These are phyloP conservation scores for Microbotryum saponariae DNA, from an alignment of 1,284 basidiomycete genomes.

Conservation along the genomic window DNA sequence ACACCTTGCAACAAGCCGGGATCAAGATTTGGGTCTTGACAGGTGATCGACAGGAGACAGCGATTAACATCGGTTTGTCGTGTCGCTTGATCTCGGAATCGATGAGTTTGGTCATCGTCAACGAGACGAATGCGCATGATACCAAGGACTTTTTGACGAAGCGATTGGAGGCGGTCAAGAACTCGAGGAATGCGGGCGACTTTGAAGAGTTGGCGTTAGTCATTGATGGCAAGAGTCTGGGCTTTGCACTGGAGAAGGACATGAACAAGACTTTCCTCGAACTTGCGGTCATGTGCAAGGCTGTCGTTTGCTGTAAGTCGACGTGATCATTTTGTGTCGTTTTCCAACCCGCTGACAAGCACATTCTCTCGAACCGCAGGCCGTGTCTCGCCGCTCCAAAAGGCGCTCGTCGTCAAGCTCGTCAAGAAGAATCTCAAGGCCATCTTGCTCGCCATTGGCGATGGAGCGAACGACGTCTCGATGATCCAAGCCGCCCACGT, in stretches of 20 bases:
- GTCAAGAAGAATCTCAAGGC: constrained; percentile 93
- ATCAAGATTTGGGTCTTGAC: constrained; percentile 99
- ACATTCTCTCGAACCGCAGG: constrained; percentile 46
- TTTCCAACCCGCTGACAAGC: background rate
- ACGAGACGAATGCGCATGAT: constrained; percentile 75
- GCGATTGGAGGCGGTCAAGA: constrained; percentile 83
- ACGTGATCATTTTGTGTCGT: background rate
- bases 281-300: constrained; percentile 95
- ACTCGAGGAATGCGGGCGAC: constrained; percentile 80
- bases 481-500: constrained; percentile 64
- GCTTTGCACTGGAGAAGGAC: constrained; percentile 87
- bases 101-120: constrained; percentile 96
- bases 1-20: constrained; percentile 92
- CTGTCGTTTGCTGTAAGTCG: constrained; percentile 85
- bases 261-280: constrained; percentile 83
- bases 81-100: constrained; percentile 94
- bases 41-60: constrained; percentile 96
- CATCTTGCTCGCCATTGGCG: constrained; percentile 83
- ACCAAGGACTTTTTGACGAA: constrained; percentile 82
- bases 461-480: constrained; percentile 54
- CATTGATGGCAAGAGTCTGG: constrained; percentile 93
- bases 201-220: constrained; percentile 89
- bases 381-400: constrained; percentile 95
- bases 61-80: constrained; percentile 97
- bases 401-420: constrained; percentile 94